Base-by-base conservation (phyloP, 768 basidiomycete genomes). In the Thelephora aurantiotincta region DNA sequence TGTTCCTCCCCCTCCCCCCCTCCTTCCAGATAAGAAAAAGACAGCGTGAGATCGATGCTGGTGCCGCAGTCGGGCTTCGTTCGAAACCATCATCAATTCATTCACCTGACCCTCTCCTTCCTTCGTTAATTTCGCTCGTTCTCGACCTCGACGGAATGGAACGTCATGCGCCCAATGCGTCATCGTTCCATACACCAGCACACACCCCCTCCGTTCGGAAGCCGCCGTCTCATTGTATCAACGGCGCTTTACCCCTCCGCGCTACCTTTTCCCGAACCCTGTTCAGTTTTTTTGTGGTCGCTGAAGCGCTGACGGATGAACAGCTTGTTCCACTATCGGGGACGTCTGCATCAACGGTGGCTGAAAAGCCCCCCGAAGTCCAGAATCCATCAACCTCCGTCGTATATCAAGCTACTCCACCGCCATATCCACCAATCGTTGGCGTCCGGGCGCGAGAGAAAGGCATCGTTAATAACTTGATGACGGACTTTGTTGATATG, bases 401-500 rank as follows among this genome's bases (percentile, higher is more conserved):
- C 41, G 20, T 46, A 35, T 80, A 78, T 60, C 48, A 56, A 45
- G 57, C 68, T 6, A 59, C 70, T 11, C 74, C 74, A 4, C 80
- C 80, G 5, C 19, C 51, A 12, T 78, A 80, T 58, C 60, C 68
- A 20, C 61, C 66, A 20, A 64, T 83, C 46, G 62, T 67, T 49
- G 80, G 80, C 19, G 52, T 57, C 11, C 52, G 52, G 19, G 72
- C 75, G 20, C 56, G 54, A 45, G 62, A 60, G 52, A 45, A 53
- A 26, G 70, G 70, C 5, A 53, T 71, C 43, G 55, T 50, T 37
- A 68, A 74, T 52, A 82, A 81, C 56, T 61, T 81, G 38, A 75
- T 81, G 78, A 56, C 60, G n/a, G 58, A 64, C 41, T 82, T 75
- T 55, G 77, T 82, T 45, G 60, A 58, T 6, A 82, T 80, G 72